Conservation (phyloP, 768 basidiomycete genomes). For the Tubosaeta sp. region DNA sequence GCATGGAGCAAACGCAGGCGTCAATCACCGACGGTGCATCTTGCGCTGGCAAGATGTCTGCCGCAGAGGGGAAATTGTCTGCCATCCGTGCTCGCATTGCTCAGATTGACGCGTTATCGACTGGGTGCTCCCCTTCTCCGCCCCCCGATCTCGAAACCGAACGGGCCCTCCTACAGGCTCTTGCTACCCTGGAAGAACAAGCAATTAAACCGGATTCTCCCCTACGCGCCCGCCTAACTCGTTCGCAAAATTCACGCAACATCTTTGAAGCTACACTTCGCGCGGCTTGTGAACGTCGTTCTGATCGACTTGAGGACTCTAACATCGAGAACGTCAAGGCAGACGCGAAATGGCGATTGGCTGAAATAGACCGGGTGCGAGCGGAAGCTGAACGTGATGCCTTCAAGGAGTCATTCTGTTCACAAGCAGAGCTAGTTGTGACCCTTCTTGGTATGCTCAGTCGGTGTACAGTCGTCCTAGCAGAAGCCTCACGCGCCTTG, state of each 20-base stretch:
- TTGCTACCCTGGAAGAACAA: constrained; percentile 70
- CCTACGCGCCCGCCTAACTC: constrained; percentile 54
- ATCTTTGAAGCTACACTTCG: constrained; percentile 86
- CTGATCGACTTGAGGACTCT: constrained; percentile 72
- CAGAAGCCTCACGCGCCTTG: constrained; percentile 49
- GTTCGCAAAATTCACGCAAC: constrained; percentile 68
- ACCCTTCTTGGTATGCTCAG: constrained; percentile 78
- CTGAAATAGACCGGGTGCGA: constrained; percentile 67
- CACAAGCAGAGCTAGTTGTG: constrained; percentile 65
- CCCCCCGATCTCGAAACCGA: constrained; percentile 70
- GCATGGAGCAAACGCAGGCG: constrained; percentile 65
- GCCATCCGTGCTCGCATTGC: constrained; percentile 59
- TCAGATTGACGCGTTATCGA: constrained; percentile 45
- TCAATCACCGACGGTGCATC: constrained; percentile 73
- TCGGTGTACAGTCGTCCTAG: constrained; percentile 68
- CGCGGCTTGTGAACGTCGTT: constrained; percentile 76
- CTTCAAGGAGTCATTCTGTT: constrained; percentile 54
- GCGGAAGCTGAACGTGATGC: constrained; percentile 63
- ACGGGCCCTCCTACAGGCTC: constrained; percentile 58
- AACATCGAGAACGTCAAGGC: constrained; percentile 67
- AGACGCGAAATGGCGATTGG: constrained; percentile 59
- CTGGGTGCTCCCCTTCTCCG: constrained; percentile 30
- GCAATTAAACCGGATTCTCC: constrained; percentile 55
- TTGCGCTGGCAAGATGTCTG: constrained; percentile 65
- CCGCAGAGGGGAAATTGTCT: constrained; percentile 64